phyloP scores from a whole-genome alignment of 768 basidiomycete species.

The Lentinus tigrinus region DNA sequence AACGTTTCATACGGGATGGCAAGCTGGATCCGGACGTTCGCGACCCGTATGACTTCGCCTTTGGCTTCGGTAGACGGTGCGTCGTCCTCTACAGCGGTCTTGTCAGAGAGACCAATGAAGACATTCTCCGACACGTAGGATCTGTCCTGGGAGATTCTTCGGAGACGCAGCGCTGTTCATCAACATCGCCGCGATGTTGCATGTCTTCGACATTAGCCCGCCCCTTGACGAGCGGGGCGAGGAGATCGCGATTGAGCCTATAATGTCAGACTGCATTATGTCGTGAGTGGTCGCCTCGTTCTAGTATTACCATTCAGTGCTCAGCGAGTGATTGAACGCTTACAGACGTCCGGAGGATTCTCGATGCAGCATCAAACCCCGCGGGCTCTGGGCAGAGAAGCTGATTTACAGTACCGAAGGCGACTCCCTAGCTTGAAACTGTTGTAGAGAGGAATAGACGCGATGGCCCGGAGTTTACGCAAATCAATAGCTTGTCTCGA shows the following conservation, averaged over 20 bases:
- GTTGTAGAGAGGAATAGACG: too few relatives aligned
- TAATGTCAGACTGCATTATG: neutral
- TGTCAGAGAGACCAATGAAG: neutral
- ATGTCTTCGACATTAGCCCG: constrained; percentile 12
- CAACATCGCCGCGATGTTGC: constrained; percentile 10
- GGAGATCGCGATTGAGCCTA: neutral
- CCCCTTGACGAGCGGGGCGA: constrained; percentile 5
- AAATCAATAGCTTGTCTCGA: too few relatives aligned
- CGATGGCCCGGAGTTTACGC: too few relatives aligned
- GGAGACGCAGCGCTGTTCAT: constrained; percentile 7
- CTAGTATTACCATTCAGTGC: neutral
- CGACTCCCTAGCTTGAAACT: too few relatives aligned
- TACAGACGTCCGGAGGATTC: neutral
- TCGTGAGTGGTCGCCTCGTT: neutral
- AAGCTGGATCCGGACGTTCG: neutral
- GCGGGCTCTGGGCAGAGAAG: neutral
- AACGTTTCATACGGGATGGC: constrained; percentile 11
- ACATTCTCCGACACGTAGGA: neutral
- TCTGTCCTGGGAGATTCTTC: constrained; percentile 5
- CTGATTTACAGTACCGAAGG: neutral
- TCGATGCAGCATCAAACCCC: neutral
- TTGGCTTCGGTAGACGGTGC: constrained; percentile 13
- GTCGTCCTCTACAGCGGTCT: neutral
- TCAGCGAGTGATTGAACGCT: neutral
- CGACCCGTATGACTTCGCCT: constrained; percentile 2